phyloP scores from a whole-genome alignment of 163 green algal species.

The Chlamydomonas reinhardtii region DNA sequence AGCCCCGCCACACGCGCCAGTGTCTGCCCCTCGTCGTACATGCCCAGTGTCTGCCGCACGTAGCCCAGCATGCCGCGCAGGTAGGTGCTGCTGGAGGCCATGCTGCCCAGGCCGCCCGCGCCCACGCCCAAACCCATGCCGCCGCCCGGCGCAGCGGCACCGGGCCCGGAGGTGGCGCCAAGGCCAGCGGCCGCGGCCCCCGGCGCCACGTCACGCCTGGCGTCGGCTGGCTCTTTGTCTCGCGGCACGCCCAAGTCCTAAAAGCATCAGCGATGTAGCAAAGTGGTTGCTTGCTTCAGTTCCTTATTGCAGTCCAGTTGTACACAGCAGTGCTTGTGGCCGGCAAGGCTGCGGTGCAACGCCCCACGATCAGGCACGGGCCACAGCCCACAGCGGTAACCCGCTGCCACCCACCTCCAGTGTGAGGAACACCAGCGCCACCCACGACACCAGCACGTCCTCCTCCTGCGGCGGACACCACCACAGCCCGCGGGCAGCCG shows the following conservation, averaged over 20 bases:
- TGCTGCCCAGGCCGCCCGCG: neutral
- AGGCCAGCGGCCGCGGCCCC: neutral
- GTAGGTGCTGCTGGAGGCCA: constrained; percentile 19
- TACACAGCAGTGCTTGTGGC: no score
- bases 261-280: no score
- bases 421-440: constrained; percentile 76
- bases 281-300: no score
- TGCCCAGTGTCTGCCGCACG: constrained; percentile 53
- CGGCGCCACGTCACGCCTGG: neutral
- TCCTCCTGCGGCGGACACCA: constrained; percentile 64
- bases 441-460: constrained; percentile 75
- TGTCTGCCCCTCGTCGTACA: constrained; percentile 58
- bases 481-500: no score
- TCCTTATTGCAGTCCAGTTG: no score
- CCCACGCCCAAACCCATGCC: neutral
- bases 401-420: constrained; percentile 35
- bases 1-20: constrained; percentile 51
- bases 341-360: no score
- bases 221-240: neutral
- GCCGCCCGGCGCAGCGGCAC: neutral
- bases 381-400: no score
- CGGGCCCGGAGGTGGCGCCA: neutral
- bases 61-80: constrained; percentile 61
- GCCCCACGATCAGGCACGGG: no score
- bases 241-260: constrained; percentile 62